Percentiles rank a stretch among this genome's conserved stretches.
Conservation (phyloP, 2,329 filamentous ascomycete species). For the Trichoderma lentiforme region DNA sequence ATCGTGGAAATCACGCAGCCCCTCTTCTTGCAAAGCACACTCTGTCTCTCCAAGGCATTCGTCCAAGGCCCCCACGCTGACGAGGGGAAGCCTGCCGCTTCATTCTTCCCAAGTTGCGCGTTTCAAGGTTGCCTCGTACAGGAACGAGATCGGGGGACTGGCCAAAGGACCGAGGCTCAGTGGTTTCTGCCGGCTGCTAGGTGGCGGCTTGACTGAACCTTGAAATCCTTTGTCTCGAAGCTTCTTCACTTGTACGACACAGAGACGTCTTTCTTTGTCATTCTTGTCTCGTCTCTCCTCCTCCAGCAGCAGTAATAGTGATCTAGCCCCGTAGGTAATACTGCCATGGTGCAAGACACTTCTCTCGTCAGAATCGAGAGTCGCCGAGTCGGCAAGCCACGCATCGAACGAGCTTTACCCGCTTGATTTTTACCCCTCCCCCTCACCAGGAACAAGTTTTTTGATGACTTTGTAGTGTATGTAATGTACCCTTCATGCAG, state of each 20-base stretch:
- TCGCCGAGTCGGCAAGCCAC: not conserved
- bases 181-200: not conserved
- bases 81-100: slow-evolving; percentile 3
- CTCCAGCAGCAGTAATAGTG: not conserved
- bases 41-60: not conserved
- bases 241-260: not conserved
- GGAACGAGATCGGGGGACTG: not conserved
- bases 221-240: not conserved
- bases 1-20: slow-evolving; percentile 15
- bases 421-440: not conserved
- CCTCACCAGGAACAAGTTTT: slow-evolving; percentile 1
- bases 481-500: not conserved
- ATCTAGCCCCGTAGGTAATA: not conserved
- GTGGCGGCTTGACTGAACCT: not conserved
- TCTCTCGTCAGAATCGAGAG: not conserved
- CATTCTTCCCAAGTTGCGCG: not conserved
- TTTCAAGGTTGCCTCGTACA: not conserved
- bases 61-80: not conserved
- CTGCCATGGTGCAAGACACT: not conserved
- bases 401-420: slow-evolving; percentile 3
- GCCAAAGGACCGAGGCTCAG: not conserved
- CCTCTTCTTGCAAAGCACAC: not conserved
- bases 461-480: not conserved
- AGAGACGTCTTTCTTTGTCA: not conserved
- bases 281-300: not conserved